Evolutionary conservation across 2,329 filamentous ascomycete species (phyloP).

Genomic region (Cercospora sp.): DNA sequence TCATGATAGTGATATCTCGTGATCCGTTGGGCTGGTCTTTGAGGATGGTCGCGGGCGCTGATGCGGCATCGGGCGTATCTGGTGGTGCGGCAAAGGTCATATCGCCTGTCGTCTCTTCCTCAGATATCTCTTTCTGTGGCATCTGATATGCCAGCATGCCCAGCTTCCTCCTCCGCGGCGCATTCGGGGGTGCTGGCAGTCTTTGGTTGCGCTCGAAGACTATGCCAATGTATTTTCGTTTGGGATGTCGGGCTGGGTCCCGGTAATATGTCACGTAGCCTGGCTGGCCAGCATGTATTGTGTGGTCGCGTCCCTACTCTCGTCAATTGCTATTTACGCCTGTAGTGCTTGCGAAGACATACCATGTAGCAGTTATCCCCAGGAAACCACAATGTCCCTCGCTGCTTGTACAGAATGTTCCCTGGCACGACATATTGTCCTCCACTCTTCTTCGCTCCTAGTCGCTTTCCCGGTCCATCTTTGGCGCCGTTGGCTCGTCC

Average conservation of each 20-base stretch:
- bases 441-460: conserved; percentile 90
- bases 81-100: conserved; percentile 22
- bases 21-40: conserved; percentile 26
- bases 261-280: conserved; percentile 98
- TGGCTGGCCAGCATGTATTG: conserved; percentile 79
- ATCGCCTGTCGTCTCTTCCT: conserved; percentile 18
- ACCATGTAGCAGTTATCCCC: conserved; percentile 90
- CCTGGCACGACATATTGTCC: conserved; percentile 93
- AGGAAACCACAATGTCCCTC: conserved; percentile 90
- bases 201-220: conserved; percentile 79
- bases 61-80: conserved; percentile 22
- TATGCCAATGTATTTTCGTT: conserved; percentile 92
- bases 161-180: conserved; percentile 71
- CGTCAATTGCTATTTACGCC: conserved; percentile 6
- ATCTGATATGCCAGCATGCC: conserved; percentile 64
- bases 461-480: conserved; percentile 75
- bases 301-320: conserved; percentile 78
- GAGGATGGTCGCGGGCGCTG: conserved; percentile 25
- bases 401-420: conserved; percentile 97
- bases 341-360: conserved; percentile 1
- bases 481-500: conserved; percentile 69
- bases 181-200: conserved; percentile 74
- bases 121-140: conserved; percentile 24
- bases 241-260: conserved; percentile 78
- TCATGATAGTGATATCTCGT: conserved; percentile 31